phyloP scores from a whole-genome alignment of 768 basidiomycete species.

The Boletellus emodensis region DNA sequence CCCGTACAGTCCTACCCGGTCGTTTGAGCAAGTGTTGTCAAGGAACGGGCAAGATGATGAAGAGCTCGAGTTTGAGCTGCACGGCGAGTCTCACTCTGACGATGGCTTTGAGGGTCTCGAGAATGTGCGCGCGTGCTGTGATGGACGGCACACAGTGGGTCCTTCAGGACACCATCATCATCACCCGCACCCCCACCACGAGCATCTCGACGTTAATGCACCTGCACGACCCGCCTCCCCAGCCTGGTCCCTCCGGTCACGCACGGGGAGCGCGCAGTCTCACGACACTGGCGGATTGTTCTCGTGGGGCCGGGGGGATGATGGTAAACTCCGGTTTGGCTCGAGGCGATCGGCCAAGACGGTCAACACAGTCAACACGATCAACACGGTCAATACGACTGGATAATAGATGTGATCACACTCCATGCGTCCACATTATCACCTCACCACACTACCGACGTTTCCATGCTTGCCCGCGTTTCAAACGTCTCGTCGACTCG shows the following conservation, averaged over 20 bases:
- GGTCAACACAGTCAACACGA: conserved; percentile 31
- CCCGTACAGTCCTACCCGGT: conserved; percentile 71
- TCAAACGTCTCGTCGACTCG: background rate
- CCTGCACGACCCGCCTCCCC: conserved; percentile 66
- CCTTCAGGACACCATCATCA: conserved; percentile 48
- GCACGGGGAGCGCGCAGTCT: conserved; percentile 68
- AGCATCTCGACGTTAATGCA: conserved; percentile 49
- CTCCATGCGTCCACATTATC: background rate
- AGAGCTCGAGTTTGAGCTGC: conserved; percentile 79
- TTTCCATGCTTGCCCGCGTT: conserved; percentile 6
- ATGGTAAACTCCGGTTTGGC: conserved; percentile 71
- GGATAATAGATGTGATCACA: conserved; percentile 14
- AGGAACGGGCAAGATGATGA: conserved; percentile 44
- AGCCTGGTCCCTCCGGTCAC: conserved; percentile 82
- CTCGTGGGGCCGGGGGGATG: conserved; percentile 61
- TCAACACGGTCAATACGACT: conserved; percentile 16
- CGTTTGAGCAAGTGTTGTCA: conserved; percentile 52
- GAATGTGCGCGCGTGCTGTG: conserved; percentile 91
- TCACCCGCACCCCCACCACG: conserved; percentile 52
- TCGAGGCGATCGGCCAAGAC: conserved; percentile 56
- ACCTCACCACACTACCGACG: background rate
- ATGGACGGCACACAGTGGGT: conserved; percentile 83
- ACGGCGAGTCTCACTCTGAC: conserved; percentile 68
- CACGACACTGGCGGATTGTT: conserved; percentile 68
- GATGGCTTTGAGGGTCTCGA: conserved; percentile 89